Evolutionary conservation across 495 filamentous ascomycete genomes (phyloP).

Genomic region (Hyaloscypha finlandica): DNA sequence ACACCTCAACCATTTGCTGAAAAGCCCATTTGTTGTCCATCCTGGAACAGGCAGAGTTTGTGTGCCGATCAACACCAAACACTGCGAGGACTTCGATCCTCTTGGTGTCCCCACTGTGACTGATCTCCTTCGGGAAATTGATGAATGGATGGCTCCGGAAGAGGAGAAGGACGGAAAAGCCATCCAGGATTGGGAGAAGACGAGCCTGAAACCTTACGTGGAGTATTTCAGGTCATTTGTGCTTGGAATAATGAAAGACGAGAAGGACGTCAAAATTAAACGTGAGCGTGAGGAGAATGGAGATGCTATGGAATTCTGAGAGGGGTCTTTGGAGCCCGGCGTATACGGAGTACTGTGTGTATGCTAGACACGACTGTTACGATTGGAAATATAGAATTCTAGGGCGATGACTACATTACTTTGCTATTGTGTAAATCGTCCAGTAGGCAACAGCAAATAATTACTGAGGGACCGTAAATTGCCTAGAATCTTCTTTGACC

Average conservation of each 20-base stretch:
- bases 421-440: neutral
- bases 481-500: neutral
- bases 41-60: slow-evolving; percentile 92
- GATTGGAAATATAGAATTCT: neutral
- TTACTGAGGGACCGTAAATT: neutral
- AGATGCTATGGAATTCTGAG: slow-evolving; percentile 61
- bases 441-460: neutral
- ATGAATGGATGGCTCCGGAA: slow-evolving; percentile 61
- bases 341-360: neutral
- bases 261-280: slow-evolving; percentile 73
- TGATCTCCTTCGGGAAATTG: slow-evolving; percentile 76
- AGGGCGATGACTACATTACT: neutral
- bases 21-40: slow-evolving; percentile 94
- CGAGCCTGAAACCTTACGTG: slow-evolving; percentile 87
- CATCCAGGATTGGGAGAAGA: slow-evolving; percentile 93
- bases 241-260: slow-evolving; percentile 73
- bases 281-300: slow-evolving; percentile 54
- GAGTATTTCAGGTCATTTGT: slow-evolving; percentile 88
- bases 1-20: slow-evolving; percentile 95
- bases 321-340: neutral
- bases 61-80: slow-evolving; percentile 80
- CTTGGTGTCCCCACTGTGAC: slow-evolving; percentile 84
- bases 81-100: slow-evolving; percentile 81
- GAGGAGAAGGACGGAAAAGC: slow-evolving; percentile 40
- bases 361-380: neutral